Percentiles rank a stretch among this genome's conserved stretches.
Conservation (phyloP, 805 yeast genomes). For the Kodamaea hsintzibuensis region DNA sequence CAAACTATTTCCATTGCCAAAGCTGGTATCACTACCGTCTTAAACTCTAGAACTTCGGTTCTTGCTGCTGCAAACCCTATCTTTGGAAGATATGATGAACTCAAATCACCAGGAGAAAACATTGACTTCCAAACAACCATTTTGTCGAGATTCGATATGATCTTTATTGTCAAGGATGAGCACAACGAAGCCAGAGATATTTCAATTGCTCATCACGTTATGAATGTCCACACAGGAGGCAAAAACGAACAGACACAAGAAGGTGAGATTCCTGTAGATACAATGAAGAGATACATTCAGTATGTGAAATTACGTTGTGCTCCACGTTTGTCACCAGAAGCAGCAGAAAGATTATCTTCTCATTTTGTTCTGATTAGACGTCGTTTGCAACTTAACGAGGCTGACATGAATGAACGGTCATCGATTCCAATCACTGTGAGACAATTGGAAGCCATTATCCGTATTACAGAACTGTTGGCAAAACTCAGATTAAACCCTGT, state of each 20-base stretch:
- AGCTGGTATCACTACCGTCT: conserved; percentile 96
- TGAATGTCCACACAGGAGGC: conserved; percentile 90
- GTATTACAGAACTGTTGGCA: conserved; percentile 93
- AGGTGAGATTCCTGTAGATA: conserved; percentile 86
- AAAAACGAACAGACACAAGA: conserved; percentile 46
- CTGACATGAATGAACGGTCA: conserved; percentile 81
- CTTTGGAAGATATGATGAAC: conserved; percentile 94
- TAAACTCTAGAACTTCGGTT: conserved; percentile 94
- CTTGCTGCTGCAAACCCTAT: conserved; percentile 98
- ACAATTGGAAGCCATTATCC: conserved; percentile 94
- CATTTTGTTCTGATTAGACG: conserved; percentile 91
- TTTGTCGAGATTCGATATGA: conserved; percentile 97
- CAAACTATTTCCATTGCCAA: conserved; percentile 98
- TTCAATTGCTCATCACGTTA: conserved; percentile 90
- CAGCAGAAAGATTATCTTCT: conserved; percentile 85
- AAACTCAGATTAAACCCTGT: conserved; percentile 79
- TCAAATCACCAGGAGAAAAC: conserved; percentile 96
- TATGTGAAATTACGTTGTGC: conserved; percentile 91
- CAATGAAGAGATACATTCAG: conserved; percentile 89
- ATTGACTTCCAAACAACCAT: conserved; percentile 97
- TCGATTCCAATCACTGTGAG: conserved; percentile 97
- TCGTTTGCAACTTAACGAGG: conserved; percentile 77
- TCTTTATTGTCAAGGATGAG: conserved; percentile 93
- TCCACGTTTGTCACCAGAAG: conserved; percentile 85
- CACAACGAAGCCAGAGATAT: conserved; percentile 85